Base-by-base conservation (phyloP, 2,329 filamentous ascomycete genomes). In the Arthrinium puccinioides region DNA sequence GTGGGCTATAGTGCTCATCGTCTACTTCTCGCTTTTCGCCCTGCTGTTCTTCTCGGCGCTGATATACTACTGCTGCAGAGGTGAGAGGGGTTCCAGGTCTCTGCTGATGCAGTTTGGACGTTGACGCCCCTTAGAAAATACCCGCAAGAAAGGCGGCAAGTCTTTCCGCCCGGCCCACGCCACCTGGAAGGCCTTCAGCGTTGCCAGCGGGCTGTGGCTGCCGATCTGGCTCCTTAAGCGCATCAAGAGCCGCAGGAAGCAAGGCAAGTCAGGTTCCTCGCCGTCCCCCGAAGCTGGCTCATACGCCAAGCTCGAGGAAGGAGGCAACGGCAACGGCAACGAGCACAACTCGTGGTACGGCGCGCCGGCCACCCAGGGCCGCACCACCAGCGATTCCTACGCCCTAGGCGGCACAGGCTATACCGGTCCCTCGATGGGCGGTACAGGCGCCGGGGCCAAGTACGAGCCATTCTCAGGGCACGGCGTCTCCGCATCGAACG, bases 161-260 rank as follows among this genome's bases (percentile, higher is more conserved):
- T 20, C 30, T 6, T 39, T 40, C 21, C 44, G 46, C 19, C 16
- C 15, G 6, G 36, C 36, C 6, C 32, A 43, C 26, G 34, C 39
- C 21, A 13, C 46, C 15, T 49, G 43, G 46, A 46, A 47, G 31
- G 41, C 46, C 15, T 43, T 43, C 16, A 44, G 39, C 30, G 23
- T 36, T 2, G 41, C 43, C 5, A 44, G 41, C 7, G 43, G 43
- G 9, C 21, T 49, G 25, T 41, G 39, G 38, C 29, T 44, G 16
- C 36, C 38, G 37, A 40, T 44, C 32, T 47, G 41, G 44, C 19
- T 45, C 9, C 37, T 42, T 18, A 33, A 43, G 34, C 30, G 11
- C 16, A 7, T 14, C 24, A 5, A 26, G 18, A 8, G 32, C 15
- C 24, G 30, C 8, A 13, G 19, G 14, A 28, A 37, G 21, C n/a